A percentile compares a stretch with the other conserved stretches of the same genome.
phyloP scores from a whole-genome alignment of 2,329 filamentous ascomycete genomes.

The Xylariaceae sp. region DNA sequence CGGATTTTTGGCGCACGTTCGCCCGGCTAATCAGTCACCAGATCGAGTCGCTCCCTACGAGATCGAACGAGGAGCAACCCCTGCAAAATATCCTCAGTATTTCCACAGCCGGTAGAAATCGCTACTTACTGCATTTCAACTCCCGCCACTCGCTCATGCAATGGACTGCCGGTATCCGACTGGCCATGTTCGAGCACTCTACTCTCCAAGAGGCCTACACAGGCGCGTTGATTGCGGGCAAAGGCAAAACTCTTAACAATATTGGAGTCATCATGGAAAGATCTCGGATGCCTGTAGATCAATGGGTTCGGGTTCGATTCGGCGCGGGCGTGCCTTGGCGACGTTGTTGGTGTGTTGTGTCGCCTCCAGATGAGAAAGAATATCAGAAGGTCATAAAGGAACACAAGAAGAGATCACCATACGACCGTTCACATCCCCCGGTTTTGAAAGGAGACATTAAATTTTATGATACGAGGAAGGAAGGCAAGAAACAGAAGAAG shows the following conservation, averaged over 20 bases:
- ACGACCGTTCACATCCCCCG: constrained; percentile 66
- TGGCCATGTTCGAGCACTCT: constrained; percentile 91
- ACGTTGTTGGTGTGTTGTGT: constrained; percentile 93
- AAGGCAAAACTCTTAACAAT: constrained; percentile 84
- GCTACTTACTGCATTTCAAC: constrained; percentile 94
- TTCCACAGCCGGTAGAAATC: constrained; percentile 91
- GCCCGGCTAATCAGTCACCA: constrained; percentile 31
- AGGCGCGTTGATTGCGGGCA: constrained; percentile 89
- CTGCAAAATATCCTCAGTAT: constrained; percentile 94
- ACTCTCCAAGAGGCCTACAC: constrained; percentile 96
- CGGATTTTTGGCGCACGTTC: not conserved
- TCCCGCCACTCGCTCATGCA: constrained; percentile 88
- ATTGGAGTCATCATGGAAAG: constrained; percentile 87
- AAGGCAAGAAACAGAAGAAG: constrained; percentile 86
- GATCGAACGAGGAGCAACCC: constrained; percentile 69
- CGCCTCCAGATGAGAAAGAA: constrained; percentile 91
- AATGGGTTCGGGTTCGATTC: constrained; percentile 94
- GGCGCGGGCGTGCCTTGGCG: constrained; percentile 95
- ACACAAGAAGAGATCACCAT: constrained; percentile 74
- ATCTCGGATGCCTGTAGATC: constrained; percentile 70
- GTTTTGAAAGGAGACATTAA: constrained; percentile 83
- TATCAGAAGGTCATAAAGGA: constrained; percentile 78
- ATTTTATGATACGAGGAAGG: constrained; percentile 79
- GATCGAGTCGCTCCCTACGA: constrained; percentile 87
- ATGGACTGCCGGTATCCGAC: constrained; percentile 91